Evolutionary conservation across 768 basidiomycete species (phyloP).

Genomic region (Lactifluus volemus): DNA sequence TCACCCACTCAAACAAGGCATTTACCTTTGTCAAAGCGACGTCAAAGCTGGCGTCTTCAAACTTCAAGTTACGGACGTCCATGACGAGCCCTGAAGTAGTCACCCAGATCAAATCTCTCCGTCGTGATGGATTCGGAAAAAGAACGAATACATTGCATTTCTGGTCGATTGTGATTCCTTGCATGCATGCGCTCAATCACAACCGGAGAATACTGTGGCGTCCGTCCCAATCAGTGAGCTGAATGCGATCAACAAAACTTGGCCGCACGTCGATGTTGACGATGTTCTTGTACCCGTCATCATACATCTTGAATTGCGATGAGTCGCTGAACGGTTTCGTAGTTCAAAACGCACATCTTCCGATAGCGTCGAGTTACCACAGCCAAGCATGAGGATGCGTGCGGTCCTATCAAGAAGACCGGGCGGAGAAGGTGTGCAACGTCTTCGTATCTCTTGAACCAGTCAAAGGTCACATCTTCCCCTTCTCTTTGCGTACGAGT

Average conservation of each 20-base stretch:
- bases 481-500: slow-evolving; percentile 38
- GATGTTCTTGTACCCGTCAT: slow-evolving; percentile 75
- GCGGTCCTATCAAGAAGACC: slow-evolving; percentile 54
- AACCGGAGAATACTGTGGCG: slow-evolving; percentile 57
- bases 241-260: not conserved
- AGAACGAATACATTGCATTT: slow-evolving; percentile 56
- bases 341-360: slow-evolving; percentile 44
- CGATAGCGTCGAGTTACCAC: slow-evolving; percentile 75
- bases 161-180: slow-evolving; percentile 45
- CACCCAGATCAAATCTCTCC: not conserved
- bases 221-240: not conserved
- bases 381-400: slow-evolving; percentile 71
- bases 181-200: slow-evolving; percentile 66
- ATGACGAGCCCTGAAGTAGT: slow-evolving; percentile 62
- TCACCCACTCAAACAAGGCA: not conserved
- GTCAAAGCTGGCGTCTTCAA: slow-evolving; percentile 57
- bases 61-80: slow-evolving; percentile 65
- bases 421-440: slow-evolving; percentile 52
- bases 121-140: not conserved
- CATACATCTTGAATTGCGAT: slow-evolving; percentile 56
- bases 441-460: slow-evolving; percentile 80
- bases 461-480: slow-evolving; percentile 60
- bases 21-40: slow-evolving; percentile 74
- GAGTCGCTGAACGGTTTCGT: not conserved
- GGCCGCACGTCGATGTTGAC: slow-evolving; percentile 66